Evolutionary conservation across 1,284 basidiomycete genomes (phyloP).

Genomic region (Apiotrichum montevideense): DNA sequence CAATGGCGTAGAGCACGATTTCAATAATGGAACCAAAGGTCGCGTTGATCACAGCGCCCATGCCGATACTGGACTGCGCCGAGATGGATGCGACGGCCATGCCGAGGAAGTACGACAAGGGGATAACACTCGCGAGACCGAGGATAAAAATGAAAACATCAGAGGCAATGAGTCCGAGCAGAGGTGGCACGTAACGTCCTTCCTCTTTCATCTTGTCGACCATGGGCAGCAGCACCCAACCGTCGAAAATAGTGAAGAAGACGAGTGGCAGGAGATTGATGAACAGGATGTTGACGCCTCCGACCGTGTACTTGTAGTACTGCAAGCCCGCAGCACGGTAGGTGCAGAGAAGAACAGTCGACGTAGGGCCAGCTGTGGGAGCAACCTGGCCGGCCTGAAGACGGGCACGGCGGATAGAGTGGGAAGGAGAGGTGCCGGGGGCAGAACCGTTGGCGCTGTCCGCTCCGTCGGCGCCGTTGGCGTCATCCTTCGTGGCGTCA

Average conservation of each 20-base stretch:
- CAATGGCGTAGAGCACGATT: constrained; percentile 87
- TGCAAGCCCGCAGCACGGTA: constrained; percentile 85
- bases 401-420: constrained; percentile 57
- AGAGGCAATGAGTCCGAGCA: constrained; percentile 66
- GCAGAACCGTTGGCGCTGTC: background rate
- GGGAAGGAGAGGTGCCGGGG: constrained; percentile 20
- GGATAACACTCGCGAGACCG: constrained; percentile 86
- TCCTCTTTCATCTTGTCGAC: constrained; percentile 59
- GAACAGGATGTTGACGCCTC: constrained; percentile 97
- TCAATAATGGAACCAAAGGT: constrained; percentile 98
- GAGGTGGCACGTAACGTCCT: constrained; percentile 26
- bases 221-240: constrained; percentile 69
- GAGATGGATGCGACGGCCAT: constrained; percentile 99
- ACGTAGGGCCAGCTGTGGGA: constrained; percentile 63
- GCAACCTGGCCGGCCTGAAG: constrained; percentile 65
- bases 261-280: constrained; percentile 91
- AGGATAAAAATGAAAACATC: constrained; percentile 78
- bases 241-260: constrained; percentile 93
- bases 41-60: constrained; percentile 99
- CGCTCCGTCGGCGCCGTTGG: constrained; percentile 23
- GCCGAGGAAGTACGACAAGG: constrained; percentile 97
- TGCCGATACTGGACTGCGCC: constrained; percentile 95
- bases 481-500: constrained; percentile 7
- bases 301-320: constrained; percentile 99
- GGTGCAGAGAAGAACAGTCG: constrained; percentile 87